These are phyloP conservation scores for Aspergillus vadensis DNA, from an alignment of 2,329 filamentous ascomycete species.

Conservation along the genomic window DNA sequence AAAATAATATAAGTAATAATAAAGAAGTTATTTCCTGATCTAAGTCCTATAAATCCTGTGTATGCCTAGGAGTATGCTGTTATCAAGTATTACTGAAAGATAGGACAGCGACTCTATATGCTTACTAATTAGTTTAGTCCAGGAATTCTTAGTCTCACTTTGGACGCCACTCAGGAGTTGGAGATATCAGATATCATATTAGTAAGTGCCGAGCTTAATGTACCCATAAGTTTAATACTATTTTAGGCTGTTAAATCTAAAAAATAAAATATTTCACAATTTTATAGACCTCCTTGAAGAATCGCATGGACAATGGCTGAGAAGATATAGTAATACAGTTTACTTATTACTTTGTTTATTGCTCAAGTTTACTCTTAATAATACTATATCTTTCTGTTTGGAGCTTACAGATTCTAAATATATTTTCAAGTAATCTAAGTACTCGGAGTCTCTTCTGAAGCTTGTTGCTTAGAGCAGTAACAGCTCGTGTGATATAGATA, in stretches of 20 bases:
- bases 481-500: no score
- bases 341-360: no score
- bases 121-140: constrained; percentile 3
- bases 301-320: no score
- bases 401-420: no score
- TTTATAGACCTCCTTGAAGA: no score
- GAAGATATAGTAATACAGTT: no score
- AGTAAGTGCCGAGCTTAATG: background rate
- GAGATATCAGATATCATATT: background rate
- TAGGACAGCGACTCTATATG: constrained; percentile 10
- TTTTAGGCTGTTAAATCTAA: background rate
- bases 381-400: no score
- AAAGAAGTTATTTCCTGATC: constrained; percentile 6
- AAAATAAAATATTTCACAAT: no score
- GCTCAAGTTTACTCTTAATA: no score
- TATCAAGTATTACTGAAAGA: constrained; percentile 3
- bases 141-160: constrained; percentile 16
- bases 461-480: no score
- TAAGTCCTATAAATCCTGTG: background rate
- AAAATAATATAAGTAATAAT: constrained; percentile 9
- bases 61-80: background rate
- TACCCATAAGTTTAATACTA: background rate
- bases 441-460: no score
- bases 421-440: no score
- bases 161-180: background rate